Evolutionary conservation across 2,329 filamentous ascomycete species (phyloP), one percentile per base, ranked within the genome.

Genomic region (Daldinia sp.): DNA sequence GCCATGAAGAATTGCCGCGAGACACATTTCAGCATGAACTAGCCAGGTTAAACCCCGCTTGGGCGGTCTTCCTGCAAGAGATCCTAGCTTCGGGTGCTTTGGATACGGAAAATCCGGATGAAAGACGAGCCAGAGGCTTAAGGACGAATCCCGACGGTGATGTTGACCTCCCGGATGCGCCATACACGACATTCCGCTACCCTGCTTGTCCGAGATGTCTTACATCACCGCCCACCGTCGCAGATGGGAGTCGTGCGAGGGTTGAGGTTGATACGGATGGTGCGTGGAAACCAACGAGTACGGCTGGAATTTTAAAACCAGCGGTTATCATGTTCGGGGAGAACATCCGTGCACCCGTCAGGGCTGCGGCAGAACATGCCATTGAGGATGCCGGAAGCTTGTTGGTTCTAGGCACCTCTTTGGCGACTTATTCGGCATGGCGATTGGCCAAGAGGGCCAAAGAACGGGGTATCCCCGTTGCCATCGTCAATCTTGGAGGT

Each of bases 281-380:
- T 0, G 94, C 93, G 0, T 96, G 90, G 92, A 78, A 82, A 35
- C 70, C 82, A 4, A 79, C 79, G 0, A 89, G 87, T 69, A 87
- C 84, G 1, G 92, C 88, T 0, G 95, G 94, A 1, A 87, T 98
- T 34, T 77, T 99, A 57, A 98, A 98, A 74, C 95, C 95, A 3
- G 92, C 92, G 0, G 94, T 99, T 1, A 89, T 94, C 71, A 97
- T 98, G 93, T 98, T 98, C 75, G 95, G 95, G 13, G 95, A 98
- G 77, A 94, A 87, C 62, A 96, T 98, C 50, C 81, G 86, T 0
- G 77, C 79, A 1, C 72, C 78, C 1, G 88, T 94, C 32, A 97
- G 96, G 76, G 76, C 80, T 1, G 88, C 87, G 0, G 94, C 94
- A 1, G 94, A 98, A 73, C 79, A 87, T 25, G 90, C 91, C 10